phyloP scores from a whole-genome alignment of 164 flowering plant species.

The Sextonia rubra region DNA sequence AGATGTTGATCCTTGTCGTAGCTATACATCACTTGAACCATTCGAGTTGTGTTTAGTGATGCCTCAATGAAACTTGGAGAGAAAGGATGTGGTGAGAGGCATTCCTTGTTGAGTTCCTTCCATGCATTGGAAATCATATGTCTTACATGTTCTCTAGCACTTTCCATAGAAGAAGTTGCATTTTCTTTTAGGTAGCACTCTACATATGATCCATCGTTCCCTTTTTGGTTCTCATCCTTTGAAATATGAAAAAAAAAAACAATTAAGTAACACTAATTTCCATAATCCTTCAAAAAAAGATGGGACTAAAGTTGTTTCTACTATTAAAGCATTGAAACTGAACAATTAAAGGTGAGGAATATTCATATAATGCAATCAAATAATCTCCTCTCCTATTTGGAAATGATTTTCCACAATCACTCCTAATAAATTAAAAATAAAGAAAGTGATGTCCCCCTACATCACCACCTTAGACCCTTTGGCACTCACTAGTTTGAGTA shows the following conservation, averaged over 20 bases:
- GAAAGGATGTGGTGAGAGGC: constrained; percentile 29
- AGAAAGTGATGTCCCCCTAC: no score
- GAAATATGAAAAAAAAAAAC: not conserved
- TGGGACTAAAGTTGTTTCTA: no score
- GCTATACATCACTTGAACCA: constrained; percentile 48
- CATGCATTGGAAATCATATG: constrained; percentile 38
- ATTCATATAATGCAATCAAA: no score
- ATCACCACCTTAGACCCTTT: no score
- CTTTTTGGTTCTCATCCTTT: constrained; percentile 61
- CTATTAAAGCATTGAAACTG: no score
- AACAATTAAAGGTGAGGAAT: no score
- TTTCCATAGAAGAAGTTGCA: constrained; percentile 11
- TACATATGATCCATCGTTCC: constrained; percentile 52
- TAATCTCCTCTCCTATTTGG: no score
- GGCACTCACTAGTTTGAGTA: no score
- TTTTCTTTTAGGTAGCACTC: constrained; percentile 39
- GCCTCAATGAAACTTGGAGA: constrained; percentile 30
- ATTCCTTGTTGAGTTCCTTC: constrained; percentile 49
- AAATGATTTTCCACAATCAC: no score
- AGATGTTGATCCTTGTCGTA: constrained; percentile 37
- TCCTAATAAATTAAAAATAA: no score
- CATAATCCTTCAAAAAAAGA: no score
- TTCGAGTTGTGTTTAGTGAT: constrained; percentile 41
- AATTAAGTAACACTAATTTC: no score
- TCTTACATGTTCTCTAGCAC: constrained; percentile 23